Base-by-base conservation (phyloP, 78 protist genomes). In the Dictyostelium capitatum region DNA sequence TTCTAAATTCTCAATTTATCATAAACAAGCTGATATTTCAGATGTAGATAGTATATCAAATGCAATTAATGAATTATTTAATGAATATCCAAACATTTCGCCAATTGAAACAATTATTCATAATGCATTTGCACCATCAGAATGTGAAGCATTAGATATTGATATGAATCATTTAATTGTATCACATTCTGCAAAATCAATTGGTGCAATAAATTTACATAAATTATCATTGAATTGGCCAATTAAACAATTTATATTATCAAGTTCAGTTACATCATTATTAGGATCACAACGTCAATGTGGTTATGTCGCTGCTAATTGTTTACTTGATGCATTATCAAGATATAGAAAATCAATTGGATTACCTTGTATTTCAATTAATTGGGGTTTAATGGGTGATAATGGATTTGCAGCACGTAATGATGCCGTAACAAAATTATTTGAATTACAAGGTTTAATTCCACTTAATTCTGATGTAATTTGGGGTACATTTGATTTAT, bases 241-340 rank as follows among this genome's bases (percentile, higher is more conserved):
- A 17, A 32, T 81, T 15, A 80, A 64, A 25, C 51, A 84, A 37
- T 91, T 94, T 50, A 32, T 96, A 11, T 64, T 95, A 20, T 65
- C 74, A 19, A 90, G 96, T 2, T 91, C 96, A 19, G 47, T 65
- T 4, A 65, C 47, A 14, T 23, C 74, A 8, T 28, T 65, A 12
- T 30, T 65, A 28, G 74, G 74, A 3, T 65, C 74, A 30, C 74
- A 23, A 65, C 37, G 37, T 59, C 97, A 95, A 80, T 48, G 89
- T 37, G 59, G 79, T 56, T 96, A 96, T 80, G 85, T 89, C 11
- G 62, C 96, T 20, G 93, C 96, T n/a, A 96, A 96, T 95, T 79
- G 75, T 15, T 80, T 90, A n/a, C 77, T 90, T 0, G 97, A 96
- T 67, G 50, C 84, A 23, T n/a, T 95, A 6, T 67, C 96, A 62